These are phyloP conservation scores for Verticillium nonalfalfae DNA, from an alignment of 2,329 filamentous ascomycete genomes.

Conservation along the genomic window DNA sequence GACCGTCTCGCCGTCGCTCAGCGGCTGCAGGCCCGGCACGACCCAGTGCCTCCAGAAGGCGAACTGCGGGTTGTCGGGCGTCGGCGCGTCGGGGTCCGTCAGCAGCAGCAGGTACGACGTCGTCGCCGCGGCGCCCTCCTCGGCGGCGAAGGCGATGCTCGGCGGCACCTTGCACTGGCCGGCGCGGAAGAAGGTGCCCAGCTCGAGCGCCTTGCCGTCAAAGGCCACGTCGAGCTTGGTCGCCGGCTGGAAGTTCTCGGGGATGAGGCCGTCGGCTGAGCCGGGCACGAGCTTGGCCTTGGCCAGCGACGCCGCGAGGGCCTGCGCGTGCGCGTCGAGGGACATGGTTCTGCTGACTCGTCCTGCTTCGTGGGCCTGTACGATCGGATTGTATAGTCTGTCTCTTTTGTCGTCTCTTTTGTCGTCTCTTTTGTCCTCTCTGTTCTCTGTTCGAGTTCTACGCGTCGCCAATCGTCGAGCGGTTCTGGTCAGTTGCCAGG, in stretches of 20 bases:
- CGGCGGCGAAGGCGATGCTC: conserved; percentile 25
- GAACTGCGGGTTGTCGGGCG: conserved; percentile 47
- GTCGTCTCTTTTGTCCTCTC: background rate
- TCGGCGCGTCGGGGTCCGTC: conserved; percentile 48
- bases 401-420: no score
- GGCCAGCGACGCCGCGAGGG: conserved; percentile 23
- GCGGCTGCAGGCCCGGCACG: conserved; percentile 30
- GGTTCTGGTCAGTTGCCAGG: background rate
- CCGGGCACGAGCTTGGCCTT: conserved; percentile 33
- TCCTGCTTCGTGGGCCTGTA: no score
- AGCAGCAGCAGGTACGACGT: conserved; percentile 39
- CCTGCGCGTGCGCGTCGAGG: conserved; percentile 12
- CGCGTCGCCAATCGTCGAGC: background rate
- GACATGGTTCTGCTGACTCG: background rate
- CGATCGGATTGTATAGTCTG: background rate
- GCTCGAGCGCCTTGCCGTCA: conserved; percentile 21
- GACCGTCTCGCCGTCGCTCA: conserved; percentile 12
- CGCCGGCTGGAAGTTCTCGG: conserved; percentile 32
- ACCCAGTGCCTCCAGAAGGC: conserved; percentile 51
- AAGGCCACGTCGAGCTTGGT: conserved; percentile 30
- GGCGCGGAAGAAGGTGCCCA: conserved; percentile 33
- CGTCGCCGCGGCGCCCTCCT: conserved; percentile 20
- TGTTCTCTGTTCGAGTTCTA: background rate
- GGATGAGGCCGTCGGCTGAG: conserved; percentile 30
- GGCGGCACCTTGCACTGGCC: conserved; percentile 29